Conservation (phyloP, 2,329 filamentous ascomycete genomes). For the Capronia coronata region DNA sequence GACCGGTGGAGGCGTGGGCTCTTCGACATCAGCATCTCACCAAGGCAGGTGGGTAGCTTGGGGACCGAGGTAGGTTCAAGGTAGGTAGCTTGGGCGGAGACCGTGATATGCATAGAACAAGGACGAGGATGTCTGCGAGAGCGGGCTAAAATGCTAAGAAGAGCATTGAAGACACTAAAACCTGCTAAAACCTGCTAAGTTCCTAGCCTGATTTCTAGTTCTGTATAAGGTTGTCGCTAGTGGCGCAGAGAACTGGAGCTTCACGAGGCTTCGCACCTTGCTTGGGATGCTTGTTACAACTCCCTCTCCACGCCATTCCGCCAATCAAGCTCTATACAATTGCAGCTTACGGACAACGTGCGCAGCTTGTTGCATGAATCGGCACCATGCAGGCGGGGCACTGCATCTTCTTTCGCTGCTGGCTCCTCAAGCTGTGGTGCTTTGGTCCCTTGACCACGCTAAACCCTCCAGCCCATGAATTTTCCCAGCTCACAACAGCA, state of each 20-base stretch:
- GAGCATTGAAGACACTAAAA: background rate
- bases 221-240: background rate
- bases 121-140: background rate
- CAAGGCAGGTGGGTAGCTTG: background rate
- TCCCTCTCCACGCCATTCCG: background rate
- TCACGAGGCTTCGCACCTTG: background rate
- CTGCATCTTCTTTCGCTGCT: too few species aligned
- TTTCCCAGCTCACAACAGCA: background rate
- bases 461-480: background rate
- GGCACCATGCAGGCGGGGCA: too few species aligned
- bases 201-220: background rate
- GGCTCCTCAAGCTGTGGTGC: too few species aligned
- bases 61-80: background rate
- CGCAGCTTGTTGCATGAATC: too few species aligned
- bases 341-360: constrained; percentile 3
- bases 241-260: background rate
- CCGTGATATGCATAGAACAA: background rate
- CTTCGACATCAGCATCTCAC: background rate
- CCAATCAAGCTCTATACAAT: constrained; percentile 2
- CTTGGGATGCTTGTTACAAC: background rate
- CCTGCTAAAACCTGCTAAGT: too few species aligned
- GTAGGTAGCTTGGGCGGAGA: background rate
- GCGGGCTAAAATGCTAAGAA: too few species aligned
- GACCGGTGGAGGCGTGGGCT: background rate
- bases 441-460: constrained; percentile 1